Evolutionary conservation across 208 protist genomes (phyloP).

Genomic region (Trypanosoma mega): DNA sequence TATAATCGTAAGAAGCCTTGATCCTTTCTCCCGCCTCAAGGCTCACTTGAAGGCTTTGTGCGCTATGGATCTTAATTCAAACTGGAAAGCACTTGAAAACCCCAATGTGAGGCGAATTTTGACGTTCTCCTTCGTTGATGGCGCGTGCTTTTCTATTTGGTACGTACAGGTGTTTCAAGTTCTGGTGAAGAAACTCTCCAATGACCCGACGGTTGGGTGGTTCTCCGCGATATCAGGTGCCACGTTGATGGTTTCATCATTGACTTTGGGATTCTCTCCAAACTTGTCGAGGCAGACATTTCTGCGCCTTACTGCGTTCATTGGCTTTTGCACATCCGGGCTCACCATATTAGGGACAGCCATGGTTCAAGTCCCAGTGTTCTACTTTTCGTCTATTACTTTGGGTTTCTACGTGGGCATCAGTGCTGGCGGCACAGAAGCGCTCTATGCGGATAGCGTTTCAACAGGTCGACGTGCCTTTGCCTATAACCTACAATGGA

Average conservation of each 20-base stretch:
- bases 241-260: slow-evolving; percentile 40
- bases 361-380: slow-evolving; percentile 13
- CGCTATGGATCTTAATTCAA: too few species aligned
- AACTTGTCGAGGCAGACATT: slow-evolving; percentile 25
- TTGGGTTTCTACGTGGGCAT: slow-evolving; percentile 51
- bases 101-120: slow-evolving; percentile 34
- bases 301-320: slow-evolving; percentile 25
- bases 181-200: slow-evolving; percentile 27
- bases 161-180: slow-evolving; percentile 40
- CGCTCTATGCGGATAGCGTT: slow-evolving; percentile 65
- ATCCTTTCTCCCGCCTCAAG: too few species aligned
- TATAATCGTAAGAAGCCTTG: too few species aligned
- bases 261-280: slow-evolving; percentile 21
- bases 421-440: slow-evolving; percentile 43
- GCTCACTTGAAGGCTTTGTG: too few species aligned
- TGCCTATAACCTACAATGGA: slow-evolving; percentile 75
- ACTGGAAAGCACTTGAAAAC: slow-evolving; percentile 11
- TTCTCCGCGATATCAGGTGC: slow-evolving; percentile 29
- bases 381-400: slow-evolving; percentile 30
- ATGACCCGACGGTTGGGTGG: slow-evolving; percentile 30
- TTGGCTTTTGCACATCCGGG: slow-evolving; percentile 19
- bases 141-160: slow-evolving; percentile 42
- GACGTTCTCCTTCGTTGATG: slow-evolving; percentile 40
- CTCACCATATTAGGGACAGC: slow-evolving; percentile 14
- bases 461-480: slow-evolving; percentile 29